Evolutionary conservation across 768 basidiomycete genomes (phyloP), one percentile per base, ranked within the genome.

Genomic region (Rhizopogon vinicolor): DNA sequence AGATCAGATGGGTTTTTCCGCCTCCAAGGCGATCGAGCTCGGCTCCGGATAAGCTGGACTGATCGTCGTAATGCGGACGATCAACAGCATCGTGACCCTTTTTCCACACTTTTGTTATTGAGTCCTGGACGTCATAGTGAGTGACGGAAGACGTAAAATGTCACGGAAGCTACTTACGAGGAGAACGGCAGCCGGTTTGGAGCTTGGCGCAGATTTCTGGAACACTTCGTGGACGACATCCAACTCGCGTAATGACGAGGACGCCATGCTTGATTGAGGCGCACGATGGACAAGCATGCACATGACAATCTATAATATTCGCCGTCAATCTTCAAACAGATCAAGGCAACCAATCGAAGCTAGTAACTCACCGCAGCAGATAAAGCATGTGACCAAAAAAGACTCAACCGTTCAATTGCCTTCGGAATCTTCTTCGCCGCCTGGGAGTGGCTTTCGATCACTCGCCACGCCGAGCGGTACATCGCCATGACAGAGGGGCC

Each of bases 391-490:
- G 86, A 87, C 85, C 88, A 89, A n/a, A 80, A 67, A 9, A 83
- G 58, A 14, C 74, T 75, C 31, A 82, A 60, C 9, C 86, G 72
- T 7, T 73, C 65, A 4, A 82, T 61, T 5, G 81, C 58, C 2
- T 74, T 66, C 1, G 81, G 77, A 5, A 73, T 67, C 18, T 62
- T 56, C 14, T 65, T 64, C 69, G 78, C 80, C 1, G 75, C 68
- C n/a, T 75, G 65, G 16, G 71, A 69, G 51, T 86, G 69, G 0
- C 75, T 74, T 44, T 79, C 74, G 41, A 84, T 80, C 31, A 88
- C 62, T 14, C 87, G 73, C 82, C 85, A 89, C 4, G 86, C 83
- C 2, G 85, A 86, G 2, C 86, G 84, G 68, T 87, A 89, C 13
- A 82, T 80, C 0, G 89, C 84, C 66, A 86, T 78, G 5, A 89